Evolutionary conservation across 2,329 filamentous ascomycete species (phyloP).

Genomic region (Sporothrix protearum): DNA sequence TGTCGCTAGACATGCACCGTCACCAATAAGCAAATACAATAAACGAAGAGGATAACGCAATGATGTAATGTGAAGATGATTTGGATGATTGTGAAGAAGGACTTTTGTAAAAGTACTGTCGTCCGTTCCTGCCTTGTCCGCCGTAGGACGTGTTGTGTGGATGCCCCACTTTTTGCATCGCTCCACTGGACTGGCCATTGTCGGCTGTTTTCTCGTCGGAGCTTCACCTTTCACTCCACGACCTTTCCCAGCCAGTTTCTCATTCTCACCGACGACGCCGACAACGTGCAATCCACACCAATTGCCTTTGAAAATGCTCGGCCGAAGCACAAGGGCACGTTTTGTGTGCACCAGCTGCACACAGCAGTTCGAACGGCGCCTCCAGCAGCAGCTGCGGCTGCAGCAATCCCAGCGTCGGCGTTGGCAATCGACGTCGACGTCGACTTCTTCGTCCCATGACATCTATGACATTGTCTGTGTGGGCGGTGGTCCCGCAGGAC

Average conservation of each 20-base stretch:
- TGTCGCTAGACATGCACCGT: background rate
- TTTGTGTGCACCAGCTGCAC: conserved; percentile 48
- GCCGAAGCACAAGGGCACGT: conserved; percentile 11
- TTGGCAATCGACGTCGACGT: conserved; percentile 16
- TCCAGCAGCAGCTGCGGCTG: conserved; percentile 35
- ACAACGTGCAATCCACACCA: background rate
- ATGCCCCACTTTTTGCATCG: conserved; percentile 11
- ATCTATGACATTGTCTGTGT: conserved; percentile 93
- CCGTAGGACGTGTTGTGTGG: background rate
- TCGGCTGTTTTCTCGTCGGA: background rate
- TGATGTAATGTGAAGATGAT: background rate
- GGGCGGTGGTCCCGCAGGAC: conserved; percentile 81
- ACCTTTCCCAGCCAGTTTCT: background rate
- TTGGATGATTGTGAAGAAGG: background rate
- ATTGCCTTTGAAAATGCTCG: conserved; percentile 23
- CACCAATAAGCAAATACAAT: background rate
- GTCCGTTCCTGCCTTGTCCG: background rate
- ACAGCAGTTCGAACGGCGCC: conserved; percentile 35
- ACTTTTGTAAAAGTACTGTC: background rate
- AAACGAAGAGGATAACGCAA: too few relatives aligned
- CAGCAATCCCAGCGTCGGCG: conserved; percentile 40
- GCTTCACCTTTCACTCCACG: background rate
- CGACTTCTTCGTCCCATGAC: conserved; percentile 48
- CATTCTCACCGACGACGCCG: background rate
- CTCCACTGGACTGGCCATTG: background rate